Percentiles rank a stretch among this genome's conserved stretches.
phyloP scores from a whole-genome alignment of 2,329 filamentous ascomycete species.

The Pyrenophora tritici-repentis region DNA sequence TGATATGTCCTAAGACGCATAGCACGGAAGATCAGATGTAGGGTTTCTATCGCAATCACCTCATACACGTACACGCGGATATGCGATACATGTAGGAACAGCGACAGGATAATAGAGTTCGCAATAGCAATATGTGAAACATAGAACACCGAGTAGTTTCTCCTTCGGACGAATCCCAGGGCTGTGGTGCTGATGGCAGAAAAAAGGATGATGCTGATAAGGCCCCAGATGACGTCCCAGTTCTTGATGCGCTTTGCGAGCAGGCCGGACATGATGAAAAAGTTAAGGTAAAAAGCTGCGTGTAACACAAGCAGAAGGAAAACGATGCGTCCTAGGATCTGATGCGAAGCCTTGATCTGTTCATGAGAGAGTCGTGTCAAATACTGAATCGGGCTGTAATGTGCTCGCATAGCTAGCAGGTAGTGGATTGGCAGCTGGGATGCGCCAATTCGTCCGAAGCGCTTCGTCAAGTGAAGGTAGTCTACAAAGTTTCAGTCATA shows the following conservation, averaged over 20 bases:
- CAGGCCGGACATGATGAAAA: conserved; percentile 58
- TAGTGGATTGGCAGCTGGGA: conserved; percentile 65
- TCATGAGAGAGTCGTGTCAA: conserved; percentile 61
- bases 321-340: conserved; percentile 62
- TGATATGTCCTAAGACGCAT: conserved; percentile 41
- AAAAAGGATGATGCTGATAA: conserved; percentile 55
- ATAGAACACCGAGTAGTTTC: conserved; percentile 61
- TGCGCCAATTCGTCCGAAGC: conserved; percentile 63
- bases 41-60: conserved; percentile 51
- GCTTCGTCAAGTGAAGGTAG: conserved; percentile 67
- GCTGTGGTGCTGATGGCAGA: conserved; percentile 56
- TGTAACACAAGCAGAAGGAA: conserved; percentile 58
- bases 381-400: conserved; percentile 57
- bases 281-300: conserved; percentile 60
- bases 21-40: conserved; percentile 51
- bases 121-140: conserved; percentile 60
- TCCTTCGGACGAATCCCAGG: conserved; percentile 53
- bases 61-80: conserved; percentile 60
- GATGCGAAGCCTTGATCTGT: conserved; percentile 61
- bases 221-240: conserved; percentile 62
- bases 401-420: conserved; percentile 59
- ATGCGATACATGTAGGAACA: conserved; percentile 63
- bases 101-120: conserved; percentile 52
- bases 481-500: conserved; percentile 48
- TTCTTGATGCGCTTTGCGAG: conserved; percentile 60